Evolutionary conservation across 768 basidiomycete genomes (phyloP), one percentile per base, ranked within the genome.

Genomic region (Agrocybe chaxingu): DNA sequence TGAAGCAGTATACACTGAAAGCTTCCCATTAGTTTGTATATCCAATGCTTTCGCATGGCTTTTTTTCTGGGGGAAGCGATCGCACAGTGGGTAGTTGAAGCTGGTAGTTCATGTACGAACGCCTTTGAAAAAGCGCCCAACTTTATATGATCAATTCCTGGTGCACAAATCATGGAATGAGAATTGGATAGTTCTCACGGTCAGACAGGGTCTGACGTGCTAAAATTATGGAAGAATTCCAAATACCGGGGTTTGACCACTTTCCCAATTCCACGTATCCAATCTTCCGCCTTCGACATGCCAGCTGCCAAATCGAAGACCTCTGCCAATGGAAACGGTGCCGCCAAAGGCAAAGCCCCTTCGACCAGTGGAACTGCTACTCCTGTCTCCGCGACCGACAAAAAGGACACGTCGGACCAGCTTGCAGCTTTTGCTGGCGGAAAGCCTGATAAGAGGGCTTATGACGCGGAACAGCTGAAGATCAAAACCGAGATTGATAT

Each of bases 401-500:
- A 71, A 60, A 73, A 71, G 66, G 77, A 78, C 68, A 70, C 69
- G 66, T 68, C 63, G 63, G 76, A 75, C 35, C 57, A 60, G 50
- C 48, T 71, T 42, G 58, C 65, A 53, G 54, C 66, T 40, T 61
- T 69, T 33, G 61, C 68, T 45, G 67, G 74, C 41, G 84, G 80
- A 39, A 89, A 76, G 65, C 95, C 95, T 31, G 94, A 97, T 79
- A 93, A 92, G 70, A 78, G 77, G 42, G 72, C 69, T n/a, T 88
- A 88, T 66, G 90, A 97, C 47, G 78, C 76, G 7, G 93, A 98
- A 71, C 92, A 95, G 70, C 84, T 88, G 47, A 81, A 69, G 61
- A 72, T 95, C 57, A 92, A 88, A 69, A 70, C 76, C 19, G 88
- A 94, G 62, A 95, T 98, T 60, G 94, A 95, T 52, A 76, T 71